Evolutionary conservation across 2,329 filamentous ascomycete genomes (phyloP).

Genomic region (Stagonosporopsis chrysanthemi): DNA sequence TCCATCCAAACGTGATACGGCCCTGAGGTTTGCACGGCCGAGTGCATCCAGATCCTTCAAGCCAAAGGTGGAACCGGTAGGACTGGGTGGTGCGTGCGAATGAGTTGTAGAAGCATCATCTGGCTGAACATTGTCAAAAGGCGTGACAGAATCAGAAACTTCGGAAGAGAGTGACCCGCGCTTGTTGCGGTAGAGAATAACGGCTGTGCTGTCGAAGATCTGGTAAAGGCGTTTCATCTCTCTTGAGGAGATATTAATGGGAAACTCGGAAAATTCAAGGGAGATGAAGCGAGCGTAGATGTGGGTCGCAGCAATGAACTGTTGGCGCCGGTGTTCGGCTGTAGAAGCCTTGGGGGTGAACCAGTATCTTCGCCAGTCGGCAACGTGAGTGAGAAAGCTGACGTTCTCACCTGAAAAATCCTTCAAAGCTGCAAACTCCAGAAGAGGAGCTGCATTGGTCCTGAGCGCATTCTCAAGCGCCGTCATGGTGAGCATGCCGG

Average conservation of each 20-base stretch:
- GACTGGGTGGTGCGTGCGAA: conserved; percentile 18
- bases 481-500: conserved; percentile 45
- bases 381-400: conserved; percentile 45
- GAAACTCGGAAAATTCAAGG: conserved; percentile 44
- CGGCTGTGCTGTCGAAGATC: conserved; percentile 37
- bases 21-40: conserved; percentile 40
- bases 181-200: conserved; percentile 27
- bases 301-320: conserved; percentile 41
- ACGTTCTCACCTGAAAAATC: conserved; percentile 48
- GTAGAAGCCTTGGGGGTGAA: conserved; percentile 29
- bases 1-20: conserved; percentile 32
- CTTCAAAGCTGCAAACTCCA: conserved; percentile 44
- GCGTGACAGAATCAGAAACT: conserved; percentile 32
- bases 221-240: conserved; percentile 39
- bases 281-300: conserved; percentile 48
- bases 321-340: conserved; percentile 33
- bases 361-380: conserved; percentile 46
- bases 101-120: conserved; percentile 6
- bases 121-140: conserved; percentile 35
- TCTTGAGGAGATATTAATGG: conserved; percentile 45
- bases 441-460: conserved; percentile 40
- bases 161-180: conserved; percentile 28
- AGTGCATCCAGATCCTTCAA: conserved; percentile 36
- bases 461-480: conserved; percentile 44
- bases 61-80: conserved; percentile 25